A percentile compares a stretch with the other conserved stretches of the same genome.
phyloP scores from a whole-genome alignment of 2,329 filamentous ascomycete species.

The Alternaria sp. region DNA sequence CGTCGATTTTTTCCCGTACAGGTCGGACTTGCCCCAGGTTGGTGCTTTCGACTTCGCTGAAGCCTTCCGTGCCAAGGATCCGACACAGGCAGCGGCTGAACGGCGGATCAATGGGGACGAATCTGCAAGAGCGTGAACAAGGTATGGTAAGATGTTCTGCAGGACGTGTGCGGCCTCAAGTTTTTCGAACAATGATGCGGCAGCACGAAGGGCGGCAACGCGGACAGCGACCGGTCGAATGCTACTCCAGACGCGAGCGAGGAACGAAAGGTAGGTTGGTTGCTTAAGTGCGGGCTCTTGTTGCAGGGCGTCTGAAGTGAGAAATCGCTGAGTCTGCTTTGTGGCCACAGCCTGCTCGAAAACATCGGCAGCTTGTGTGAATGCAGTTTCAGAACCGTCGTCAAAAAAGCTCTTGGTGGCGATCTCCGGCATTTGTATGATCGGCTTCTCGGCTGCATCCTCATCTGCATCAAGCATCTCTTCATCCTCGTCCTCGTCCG shows the following conservation, averaged over 20 bases:
- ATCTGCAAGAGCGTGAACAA: conserved; percentile 77
- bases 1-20: conserved; percentile 68
- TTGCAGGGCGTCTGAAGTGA: conserved; percentile 64
- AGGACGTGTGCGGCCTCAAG: conserved; percentile 66
- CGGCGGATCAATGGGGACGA: conserved; percentile 77
- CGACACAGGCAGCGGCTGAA: conserved; percentile 73
- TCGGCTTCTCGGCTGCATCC: conserved; percentile 33
- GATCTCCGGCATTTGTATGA: conserved; percentile 37
- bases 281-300: conserved; percentile 64
- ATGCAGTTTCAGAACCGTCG: conserved; percentile 22
- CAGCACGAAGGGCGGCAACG: conserved; percentile 72
- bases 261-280: conserved; percentile 77
- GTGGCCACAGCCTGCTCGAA: conserved; percentile 43
- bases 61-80: conserved; percentile 32
- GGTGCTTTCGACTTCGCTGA: conserved; percentile 22
- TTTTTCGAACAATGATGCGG: conserved; percentile 34
- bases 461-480: conserved; percentile 62
- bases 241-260: conserved; percentile 77
- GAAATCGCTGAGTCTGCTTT: conserved; percentile 54
- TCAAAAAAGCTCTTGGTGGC: conserved; percentile 42
- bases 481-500: conserved; percentile 54
- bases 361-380: conserved; percentile 43
- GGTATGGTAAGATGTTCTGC: conserved; percentile 84
- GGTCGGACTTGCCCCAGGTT: conserved; percentile 34
- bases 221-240: conserved; percentile 74